Evolutionary conservation across 164 flowering plant species (phyloP), one percentile per base, ranked within the genome.

Genomic region (Macadamia tetraphylla): DNA sequence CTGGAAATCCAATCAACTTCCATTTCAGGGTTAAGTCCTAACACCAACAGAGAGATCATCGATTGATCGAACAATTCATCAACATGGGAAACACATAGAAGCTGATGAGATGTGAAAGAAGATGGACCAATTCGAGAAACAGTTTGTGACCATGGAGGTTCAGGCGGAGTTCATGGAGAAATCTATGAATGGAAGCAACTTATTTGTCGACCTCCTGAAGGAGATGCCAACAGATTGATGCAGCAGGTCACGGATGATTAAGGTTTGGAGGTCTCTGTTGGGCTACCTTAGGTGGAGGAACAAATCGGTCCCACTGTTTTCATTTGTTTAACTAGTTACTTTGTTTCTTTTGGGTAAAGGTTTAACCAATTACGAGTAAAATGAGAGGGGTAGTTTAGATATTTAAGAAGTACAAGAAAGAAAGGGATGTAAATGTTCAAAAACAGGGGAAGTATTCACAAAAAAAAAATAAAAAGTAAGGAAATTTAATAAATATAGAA

Each of bases 161-260:
- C 74, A 71, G 31, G 66, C 74, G 6, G 70, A 62, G 44, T 71
- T 71, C 31, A 71, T 67, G 70, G 74, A 71, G 62, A 71, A 66
- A 29, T 65, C 74, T 12, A 71, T 71, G 74, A 70, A 70, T 10
- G 74, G 74, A 6, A 71, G 70, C 52, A 23, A 66, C 74, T 29
- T 65, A 70, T 17, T 52, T 71, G 55, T 60, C 70, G 3, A 71
- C 74, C 3, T 23, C 74, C 74, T 9, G 74, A 71, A 71, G 74
- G 70, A 5, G 74, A 71, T 14, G 74, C 66, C 9, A 65, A 67
- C 29, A 66, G 56, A 60, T 66, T 71, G 70, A 71, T 66, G 74
- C 74, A 71, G 53, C 74, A 71, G 56, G 74, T 71, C 17, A 70
- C 70, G 14, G 74, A 71, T 53, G 74, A 71, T 71, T 71, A 71